Evolutionary conservation across 2,329 filamentous ascomycete genomes (phyloP), one percentile per base, ranked within the genome.

Genomic region (Ophiocordyceps unilateralis): DNA sequence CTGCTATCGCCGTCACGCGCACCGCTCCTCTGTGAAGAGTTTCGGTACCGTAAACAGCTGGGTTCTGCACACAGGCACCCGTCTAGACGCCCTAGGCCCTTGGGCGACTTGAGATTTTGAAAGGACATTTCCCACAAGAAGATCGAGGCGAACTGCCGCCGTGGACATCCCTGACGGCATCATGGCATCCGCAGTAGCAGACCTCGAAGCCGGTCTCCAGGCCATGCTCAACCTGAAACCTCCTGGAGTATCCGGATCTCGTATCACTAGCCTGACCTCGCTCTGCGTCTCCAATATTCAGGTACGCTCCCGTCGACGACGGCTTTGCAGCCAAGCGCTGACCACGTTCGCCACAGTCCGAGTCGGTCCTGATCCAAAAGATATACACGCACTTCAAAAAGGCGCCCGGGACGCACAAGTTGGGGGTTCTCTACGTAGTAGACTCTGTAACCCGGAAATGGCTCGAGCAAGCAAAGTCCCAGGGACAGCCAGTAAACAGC

Each of bases 391-490:
- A 95, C 58, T 93, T 96, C 74, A 94, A 93, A 66, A 93, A 91
- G 65, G 81, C 88, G 52, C 85, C 86, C 47, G 78, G 78, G 60
- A 93, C 87, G 61, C 89, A 98, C 76, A 98, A 98, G 68, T 76
- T 98, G 64, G 91, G 91, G 67, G 88, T 95, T 59, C 81, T 98
- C 68, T 98, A 98, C 80, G 88, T 96, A 68, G 85, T 98, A 88
- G 91, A 98, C 74, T 94, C 89, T 71, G 88, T 98, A 76, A 89
- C 88, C 63, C 86, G 91, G 66, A 89, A 93, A 70, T 98, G 91
- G 89, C 79, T 94, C 70, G 89, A 96, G 63, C 83, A 87, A 66
- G 89, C 91, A 57, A 91, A 88, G 66, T 76, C 80, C 57, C 75
- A 83, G 52, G 84, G 83, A 56, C 88, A 96, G 60, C 66, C 81